Evolutionary conservation across 768 basidiomycete genomes (phyloP), one percentile per base, ranked within the genome.

Genomic region (Serendipita vermifera): DNA sequence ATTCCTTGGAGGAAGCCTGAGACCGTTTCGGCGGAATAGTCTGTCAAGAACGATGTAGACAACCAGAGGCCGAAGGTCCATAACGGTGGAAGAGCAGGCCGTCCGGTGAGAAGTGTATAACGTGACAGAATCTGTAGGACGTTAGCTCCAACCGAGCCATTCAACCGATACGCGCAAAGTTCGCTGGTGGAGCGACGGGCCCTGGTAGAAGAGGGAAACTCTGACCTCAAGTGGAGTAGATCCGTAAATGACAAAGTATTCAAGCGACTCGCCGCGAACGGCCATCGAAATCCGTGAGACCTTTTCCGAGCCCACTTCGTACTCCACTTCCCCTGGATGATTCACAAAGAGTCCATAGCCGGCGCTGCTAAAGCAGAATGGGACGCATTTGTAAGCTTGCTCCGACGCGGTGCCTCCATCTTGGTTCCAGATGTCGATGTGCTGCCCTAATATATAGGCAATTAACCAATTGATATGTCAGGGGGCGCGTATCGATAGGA

Each of bases 51-150:
- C 0, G 82, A 85, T 2, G 84, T 86, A 13, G 83, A 81, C 33
- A 86, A 72, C 82, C 84, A 86, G 3, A 86, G 77, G 2, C 84
- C 84, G 63, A 81, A 87, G 0, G 83, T 80, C 84, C 85, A 86
- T 3, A 77, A 67, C 1, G 84, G 84, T 27, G 85, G 70, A 5
- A 85, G 67, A 3, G 78, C 77, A 38, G 80, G 80, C n/a, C 78
- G 74, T 15, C 80, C 81, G 3, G 81, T 81, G 59, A 82, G 72
- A 13, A 75, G 72, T 0, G 81, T 82, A 60, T 79, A 82, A 58
- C 71, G 67, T 48, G 81, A 77, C n/a, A 81, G 67, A 43, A 81
- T 80, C 74, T 81, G 51, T n/a, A n/a, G n/a, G n/a, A n/a, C n/a
- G n/a, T n/a, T n/a, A n/a, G n/a, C n/a, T n/a, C n/a, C n/a, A 3